Evolutionary conservation across 805 yeast genomes (phyloP).

Genomic region (Kluyveromyces starmeri): DNA sequence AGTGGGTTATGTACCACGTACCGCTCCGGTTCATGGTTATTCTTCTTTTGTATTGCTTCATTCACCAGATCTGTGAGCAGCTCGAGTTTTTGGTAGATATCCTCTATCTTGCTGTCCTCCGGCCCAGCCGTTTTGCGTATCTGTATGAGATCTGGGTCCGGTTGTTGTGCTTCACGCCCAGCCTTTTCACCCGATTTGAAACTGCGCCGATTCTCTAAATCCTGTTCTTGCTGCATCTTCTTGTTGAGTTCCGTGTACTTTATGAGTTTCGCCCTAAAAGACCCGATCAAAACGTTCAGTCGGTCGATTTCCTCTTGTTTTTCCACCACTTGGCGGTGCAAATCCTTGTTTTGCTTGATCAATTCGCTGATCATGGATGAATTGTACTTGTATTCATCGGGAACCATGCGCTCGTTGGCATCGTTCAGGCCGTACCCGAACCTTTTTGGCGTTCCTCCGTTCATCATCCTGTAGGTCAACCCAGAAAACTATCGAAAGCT

Average conservation of each 20-base stretch:
- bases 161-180: too few species aligned
- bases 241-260: slow-evolving; percentile 30
- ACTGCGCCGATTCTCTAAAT: too few species aligned
- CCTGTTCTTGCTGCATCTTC: slow-evolving; percentile 9
- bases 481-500: too few species aligned
- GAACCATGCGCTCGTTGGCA: slow-evolving; percentile 19
- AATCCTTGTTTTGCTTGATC: slow-evolving; percentile 30
- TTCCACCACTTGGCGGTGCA: slow-evolving; percentile 26
- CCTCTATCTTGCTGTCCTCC: slow-evolving; percentile 14
- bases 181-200: too few species aligned
- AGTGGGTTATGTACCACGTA: background rate
- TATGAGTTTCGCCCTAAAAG: slow-evolving; percentile 28
- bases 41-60: background rate
- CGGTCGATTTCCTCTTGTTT: slow-evolving; percentile 25
- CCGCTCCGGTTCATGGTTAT: background rate
- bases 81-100: slow-evolving; percentile 14
- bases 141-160: background rate
- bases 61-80: slow-evolving; percentile 12
- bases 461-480: background rate
- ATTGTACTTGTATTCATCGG: slow-evolving; percentile 30
- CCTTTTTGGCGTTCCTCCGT: slow-evolving; percentile 1
- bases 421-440: background rate
- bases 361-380: slow-evolving; percentile 33
- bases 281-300: slow-evolving; percentile 27
- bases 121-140: slow-evolving; percentile 1